phyloP scores from a whole-genome alignment of 305 asterid species.

The Fraxinus angustifolia region DNA sequence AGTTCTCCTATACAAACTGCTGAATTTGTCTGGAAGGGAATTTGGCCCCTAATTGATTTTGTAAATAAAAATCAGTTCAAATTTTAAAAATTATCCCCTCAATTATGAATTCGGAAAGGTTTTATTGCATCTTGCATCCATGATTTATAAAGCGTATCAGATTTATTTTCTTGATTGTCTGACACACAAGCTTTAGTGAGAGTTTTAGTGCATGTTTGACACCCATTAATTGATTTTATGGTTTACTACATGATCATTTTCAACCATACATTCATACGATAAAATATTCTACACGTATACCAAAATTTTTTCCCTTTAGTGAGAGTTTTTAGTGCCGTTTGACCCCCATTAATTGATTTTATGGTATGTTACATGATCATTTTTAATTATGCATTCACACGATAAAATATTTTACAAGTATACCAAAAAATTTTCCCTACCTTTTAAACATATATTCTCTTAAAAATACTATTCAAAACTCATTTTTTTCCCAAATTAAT shows the following conservation, averaged over 20 bases:
- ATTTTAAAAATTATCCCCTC: neutral
- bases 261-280: too few relatives aligned
- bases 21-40: neutral
- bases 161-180: constrained; percentile 12
- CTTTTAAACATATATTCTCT: too few relatives aligned
- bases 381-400: too few relatives aligned
- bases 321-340: neutral
- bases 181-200: neutral
- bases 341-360: too few relatives aligned
- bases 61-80: neutral
- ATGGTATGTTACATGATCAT: too few relatives aligned
- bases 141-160: neutral
- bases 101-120: neutral
- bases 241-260: too few relatives aligned
- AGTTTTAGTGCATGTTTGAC: neutral
- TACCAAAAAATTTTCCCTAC: too few relatives aligned
- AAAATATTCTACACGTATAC: too few relatives aligned
- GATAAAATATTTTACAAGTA: too few relatives aligned
- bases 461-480: too few relatives aligned
- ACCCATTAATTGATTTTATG: too few relatives aligned
- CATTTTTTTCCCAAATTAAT: too few relatives aligned
- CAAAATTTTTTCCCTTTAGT: neutral
- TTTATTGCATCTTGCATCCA: neutral
- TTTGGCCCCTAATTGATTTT: neutral
- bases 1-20: neutral